Evolutionary conservation across 345 rosid genomes (phyloP), one percentile per base, ranked within the genome.

Genomic region (Murraya koenigii): DNA sequence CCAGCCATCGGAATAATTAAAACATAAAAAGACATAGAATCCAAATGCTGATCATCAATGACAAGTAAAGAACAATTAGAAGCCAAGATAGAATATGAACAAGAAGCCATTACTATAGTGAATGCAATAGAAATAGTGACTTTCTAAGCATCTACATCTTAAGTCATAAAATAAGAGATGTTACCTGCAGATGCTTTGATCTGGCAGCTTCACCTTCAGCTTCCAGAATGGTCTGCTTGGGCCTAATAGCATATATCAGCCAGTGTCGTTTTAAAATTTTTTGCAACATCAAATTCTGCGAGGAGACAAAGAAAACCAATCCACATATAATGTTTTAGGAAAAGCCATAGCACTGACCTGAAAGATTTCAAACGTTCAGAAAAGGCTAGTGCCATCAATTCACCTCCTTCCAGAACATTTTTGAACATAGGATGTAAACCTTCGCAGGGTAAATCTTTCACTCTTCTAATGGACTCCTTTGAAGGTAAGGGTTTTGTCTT

Each of bases 221-320:
- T 88, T 96, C 99, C 85, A 96, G 82, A 83, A 96, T 89, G 26
- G 99, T 96, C 86, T 91, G 98, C 90, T 91, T 96, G 49, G 98
- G 99, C 82, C 99, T 96, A 84, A 78, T 6, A 54, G 52, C 39
- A 85, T 13, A 84, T 32, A 80, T 83, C 78, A 84, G 36, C 22
- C 74, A 84, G 78, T 68, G 35, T 71, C 49, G 8, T 22, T 54
- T 77, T 56, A 81, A 77, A 63, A n/a, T 58, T 77, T 55, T 75
- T 55, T 58, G 44, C 55, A 58, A 58, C 6, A 22, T 71, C 13
- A 49, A 20, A 69, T 33, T 62, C 49, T 47, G 4, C 22, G 15
- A n/a, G 33, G 13, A 41, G 56, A 25, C n/a, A 22, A 71, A 76
- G 44, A 61, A 55, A 23, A 38, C 2, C 4, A 3, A 13, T 9